A percentile compares a stretch with the other conserved stretches of the same genome.
These are phyloP conservation scores for Tolypocladium amazonense DNA, from an alignment of 2,329 filamentous ascomycete species.

Conservation along the genomic window DNA sequence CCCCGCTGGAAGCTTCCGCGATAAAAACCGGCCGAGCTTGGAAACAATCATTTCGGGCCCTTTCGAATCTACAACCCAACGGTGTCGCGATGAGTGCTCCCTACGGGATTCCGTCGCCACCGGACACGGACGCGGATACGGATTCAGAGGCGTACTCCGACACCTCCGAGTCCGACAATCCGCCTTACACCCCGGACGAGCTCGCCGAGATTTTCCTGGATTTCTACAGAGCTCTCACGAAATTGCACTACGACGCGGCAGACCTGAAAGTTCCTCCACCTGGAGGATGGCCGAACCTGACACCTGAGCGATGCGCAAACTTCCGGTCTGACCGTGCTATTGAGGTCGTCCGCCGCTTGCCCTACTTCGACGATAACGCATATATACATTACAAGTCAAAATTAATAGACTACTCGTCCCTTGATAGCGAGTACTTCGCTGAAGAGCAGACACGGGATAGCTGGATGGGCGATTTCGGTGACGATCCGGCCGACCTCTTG, in stretches of 20 bases:
- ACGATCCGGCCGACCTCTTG: neutral
- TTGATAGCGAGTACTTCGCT: neutral
- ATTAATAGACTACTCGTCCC: neutral
- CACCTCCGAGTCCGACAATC: neutral
- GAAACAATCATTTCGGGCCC: no score
- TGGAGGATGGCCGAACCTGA: constrained; percentile 19
- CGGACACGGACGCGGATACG: no score
- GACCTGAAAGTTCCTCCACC: constrained; percentile 15
- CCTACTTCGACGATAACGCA: constrained; percentile 9
- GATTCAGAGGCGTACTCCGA: neutral
- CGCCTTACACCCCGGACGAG: constrained; percentile 11
- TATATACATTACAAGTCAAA: constrained; percentile 4
- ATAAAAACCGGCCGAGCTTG: no score
- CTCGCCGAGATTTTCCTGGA: constrained; percentile 14
- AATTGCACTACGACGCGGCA: constrained; percentile 14
- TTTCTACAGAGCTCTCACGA: constrained; percentile 19
- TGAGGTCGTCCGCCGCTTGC: constrained; percentile 15
- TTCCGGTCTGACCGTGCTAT: constrained; percentile 15
- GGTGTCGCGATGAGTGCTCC: neutral
- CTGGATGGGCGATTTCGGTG: no score
- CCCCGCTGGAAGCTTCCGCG: neutral
- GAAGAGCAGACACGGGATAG: no score
- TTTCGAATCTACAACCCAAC: neutral
- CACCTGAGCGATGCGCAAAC: constrained; percentile 6
- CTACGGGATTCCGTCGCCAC: neutral